phyloP scores from a whole-genome alignment of 2,329 filamentous ascomycete genomes.

The Aspergillus persii region DNA sequence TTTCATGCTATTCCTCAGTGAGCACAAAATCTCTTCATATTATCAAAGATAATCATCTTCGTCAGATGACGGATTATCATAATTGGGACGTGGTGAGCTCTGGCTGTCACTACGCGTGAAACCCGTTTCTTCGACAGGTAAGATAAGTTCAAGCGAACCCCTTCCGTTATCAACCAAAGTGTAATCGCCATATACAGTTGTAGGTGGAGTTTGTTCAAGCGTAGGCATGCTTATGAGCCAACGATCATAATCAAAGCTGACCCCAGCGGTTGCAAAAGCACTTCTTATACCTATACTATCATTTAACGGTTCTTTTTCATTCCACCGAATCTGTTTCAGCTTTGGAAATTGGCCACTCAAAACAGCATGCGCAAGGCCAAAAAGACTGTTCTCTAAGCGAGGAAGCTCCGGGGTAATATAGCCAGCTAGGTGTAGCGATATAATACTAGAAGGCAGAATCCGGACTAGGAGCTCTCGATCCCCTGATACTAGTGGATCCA shows the following conservation, averaged over 20 bases:
- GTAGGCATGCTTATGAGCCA: conserved; percentile 1
- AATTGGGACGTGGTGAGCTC: no score
- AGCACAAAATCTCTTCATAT: no score
- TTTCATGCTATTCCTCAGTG: no score
- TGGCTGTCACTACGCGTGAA: no score
- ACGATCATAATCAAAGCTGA: conserved; percentile 5
- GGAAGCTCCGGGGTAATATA: neutral
- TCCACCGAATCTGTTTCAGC: conserved; percentile 1
- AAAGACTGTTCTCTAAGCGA: neutral
- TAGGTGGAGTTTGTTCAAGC: neutral
- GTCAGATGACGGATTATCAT: no score
- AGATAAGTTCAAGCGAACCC: no score
- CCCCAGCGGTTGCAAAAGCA: conserved; percentile 2
- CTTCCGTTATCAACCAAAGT: no score
- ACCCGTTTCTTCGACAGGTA: no score
- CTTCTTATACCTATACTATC: neutral
- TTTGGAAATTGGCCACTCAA: neutral
- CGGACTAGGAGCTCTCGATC: conserved; percentile 1
- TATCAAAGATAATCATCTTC: no score
- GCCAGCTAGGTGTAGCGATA: conserved; percentile 1
- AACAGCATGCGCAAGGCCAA: neutral
- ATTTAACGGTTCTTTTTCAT: neutral
- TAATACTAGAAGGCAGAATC: neutral
- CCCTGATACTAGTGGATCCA: neutral
- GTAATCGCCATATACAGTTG: no score